Base-by-base conservation (phyloP, 2,329 filamentous ascomycete genomes). In the Trichoderma sp. region DNA sequence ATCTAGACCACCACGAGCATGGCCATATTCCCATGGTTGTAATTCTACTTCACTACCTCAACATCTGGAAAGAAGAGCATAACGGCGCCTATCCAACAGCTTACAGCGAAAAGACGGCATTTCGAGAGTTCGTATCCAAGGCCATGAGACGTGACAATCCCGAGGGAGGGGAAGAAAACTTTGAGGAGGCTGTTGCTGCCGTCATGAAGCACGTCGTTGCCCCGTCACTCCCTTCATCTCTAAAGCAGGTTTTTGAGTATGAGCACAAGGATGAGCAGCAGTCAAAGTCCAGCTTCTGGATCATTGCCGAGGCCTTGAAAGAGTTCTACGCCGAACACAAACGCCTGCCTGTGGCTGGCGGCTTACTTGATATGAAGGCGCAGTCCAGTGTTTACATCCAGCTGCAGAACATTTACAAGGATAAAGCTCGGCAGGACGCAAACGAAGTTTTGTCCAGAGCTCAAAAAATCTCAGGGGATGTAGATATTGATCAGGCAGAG, bases 351-450 rank as follows among this genome's bases (percentile, higher is more conserved):
- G 83, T 99, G 0, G 91, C 94, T 0, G 96, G 96, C 14, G 89
- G 91, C 3, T 83, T 99, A 1, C 96, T 96, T 1, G 96, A 99
- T 78, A 99, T 99, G 96, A 99, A 99, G 82, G 94, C 96, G 3
- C 88, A 95, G 76, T 97, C 94, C 4, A 88, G 86, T 68, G 91
- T 96, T 71, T 99, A 99, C 81, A 91, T 99, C 73, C 85, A 90
- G 74, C 85, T 99, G 14, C 96, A 98, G 78, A 95, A 92, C 74
- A 88, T 98, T 70, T 99, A 98, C 87, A 97, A 97, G 80, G 81
- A 84, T 26, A 97, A 97, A 79, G 94, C 96, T 54, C 89, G 91
- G 39, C 83, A 87, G 75, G 96, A 99, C 75, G 83, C 90, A 16
- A 86, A 87, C 34, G 91, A 97, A 78, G 91, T 98, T 2, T 81